Percentiles rank a stretch among this genome's conserved stretches.
phyloP scores from a whole-genome alignment of 257 asterid species.

The Paulownia fortunei region DNA sequence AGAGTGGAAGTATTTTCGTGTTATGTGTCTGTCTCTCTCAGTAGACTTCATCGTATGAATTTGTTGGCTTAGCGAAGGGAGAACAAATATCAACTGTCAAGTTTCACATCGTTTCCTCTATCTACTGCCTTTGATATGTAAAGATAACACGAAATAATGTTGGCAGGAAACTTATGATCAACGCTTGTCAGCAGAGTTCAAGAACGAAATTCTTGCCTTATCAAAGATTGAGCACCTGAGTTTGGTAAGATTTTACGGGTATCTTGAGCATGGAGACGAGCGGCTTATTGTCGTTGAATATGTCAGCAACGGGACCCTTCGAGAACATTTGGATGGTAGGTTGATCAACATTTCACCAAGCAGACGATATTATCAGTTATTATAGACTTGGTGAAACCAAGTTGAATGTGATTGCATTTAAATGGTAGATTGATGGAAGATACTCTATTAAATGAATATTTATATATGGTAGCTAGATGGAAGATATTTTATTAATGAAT shows the following conservation, averaged over 20 bases:
- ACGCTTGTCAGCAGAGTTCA: constrained; percentile 51
- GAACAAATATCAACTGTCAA: neutral
- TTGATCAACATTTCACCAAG: constrained; percentile 1
- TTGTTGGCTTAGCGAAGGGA: neutral
- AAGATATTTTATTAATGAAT: neutral
- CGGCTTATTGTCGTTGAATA: constrained; percentile 62
- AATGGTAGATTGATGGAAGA: too few relatives aligned
- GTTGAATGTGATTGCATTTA: neutral
- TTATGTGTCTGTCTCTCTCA: neutral
- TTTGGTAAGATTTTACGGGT: constrained; percentile 68
- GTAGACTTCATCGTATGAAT: neutral
- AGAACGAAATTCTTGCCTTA: constrained; percentile 63
- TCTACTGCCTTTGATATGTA: neutral
- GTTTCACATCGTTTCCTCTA: neutral
- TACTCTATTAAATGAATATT: too few relatives aligned
- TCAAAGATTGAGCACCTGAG: constrained; percentile 70
- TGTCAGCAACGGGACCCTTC: constrained; percentile 70
- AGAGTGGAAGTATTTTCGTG: neutral
- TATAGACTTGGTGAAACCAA: neutral
- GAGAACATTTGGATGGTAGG: constrained; percentile 82
- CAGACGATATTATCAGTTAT: neutral
- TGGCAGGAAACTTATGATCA: constrained; percentile 52
- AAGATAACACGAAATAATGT: neutral
- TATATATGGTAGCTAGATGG: neutral
- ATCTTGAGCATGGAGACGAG: constrained; percentile 61